These are phyloP conservation scores for Fusarium denticulatum DNA, from an alignment of 2,329 filamentous ascomycete species.

Conservation along the genomic window DNA sequence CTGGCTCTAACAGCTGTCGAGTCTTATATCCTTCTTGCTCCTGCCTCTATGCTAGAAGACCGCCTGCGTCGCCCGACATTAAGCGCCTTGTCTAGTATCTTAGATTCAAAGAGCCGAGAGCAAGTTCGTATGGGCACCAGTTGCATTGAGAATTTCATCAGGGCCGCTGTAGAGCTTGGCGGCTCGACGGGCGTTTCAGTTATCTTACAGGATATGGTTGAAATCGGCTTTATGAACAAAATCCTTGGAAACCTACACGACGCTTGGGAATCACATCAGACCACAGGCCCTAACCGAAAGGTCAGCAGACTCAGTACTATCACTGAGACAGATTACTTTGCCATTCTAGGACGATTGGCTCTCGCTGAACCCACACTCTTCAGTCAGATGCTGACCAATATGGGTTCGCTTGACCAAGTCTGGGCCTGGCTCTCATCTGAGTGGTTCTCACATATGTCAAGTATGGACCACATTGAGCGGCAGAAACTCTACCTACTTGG, in stretches of 20 bases:
- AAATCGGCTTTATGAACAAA: constrained; percentile 69
- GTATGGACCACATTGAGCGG: constrained; percentile 70
- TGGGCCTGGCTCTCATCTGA: constrained; percentile 69
- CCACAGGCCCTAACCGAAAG: constrained; percentile 80
- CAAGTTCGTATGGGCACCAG: constrained; percentile 66
- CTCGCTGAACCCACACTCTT: constrained; percentile 78
- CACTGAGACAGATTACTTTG: constrained; percentile 86
- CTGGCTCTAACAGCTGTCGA: constrained; percentile 73
- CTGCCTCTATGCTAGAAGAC: constrained; percentile 71
- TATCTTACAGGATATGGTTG: constrained; percentile 73
- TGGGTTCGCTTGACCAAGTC: constrained; percentile 59
- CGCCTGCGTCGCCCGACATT: constrained; percentile 61
- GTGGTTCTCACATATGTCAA: constrained; percentile 76
- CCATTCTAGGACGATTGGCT: constrained; percentile 81
- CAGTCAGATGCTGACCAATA: constrained; percentile 62
- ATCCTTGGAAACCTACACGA: constrained; percentile 74
- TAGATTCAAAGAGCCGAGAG: constrained; percentile 66
- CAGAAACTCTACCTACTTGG: constrained; percentile 79
- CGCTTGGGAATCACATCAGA: constrained; percentile 79
- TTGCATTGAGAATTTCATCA: constrained; percentile 73
- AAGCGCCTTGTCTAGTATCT: constrained; percentile 59
- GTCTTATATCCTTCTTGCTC: constrained; percentile 75
- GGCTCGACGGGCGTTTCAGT: constrained; percentile 68
- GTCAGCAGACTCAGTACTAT: constrained; percentile 76
- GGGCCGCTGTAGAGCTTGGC: constrained; percentile 69